A percentile compares a stretch with the other conserved stretches of the same genome.
phyloP scores from a whole-genome alignment of 2,329 filamentous ascomycete species.

The Balansia obtecta region DNA sequence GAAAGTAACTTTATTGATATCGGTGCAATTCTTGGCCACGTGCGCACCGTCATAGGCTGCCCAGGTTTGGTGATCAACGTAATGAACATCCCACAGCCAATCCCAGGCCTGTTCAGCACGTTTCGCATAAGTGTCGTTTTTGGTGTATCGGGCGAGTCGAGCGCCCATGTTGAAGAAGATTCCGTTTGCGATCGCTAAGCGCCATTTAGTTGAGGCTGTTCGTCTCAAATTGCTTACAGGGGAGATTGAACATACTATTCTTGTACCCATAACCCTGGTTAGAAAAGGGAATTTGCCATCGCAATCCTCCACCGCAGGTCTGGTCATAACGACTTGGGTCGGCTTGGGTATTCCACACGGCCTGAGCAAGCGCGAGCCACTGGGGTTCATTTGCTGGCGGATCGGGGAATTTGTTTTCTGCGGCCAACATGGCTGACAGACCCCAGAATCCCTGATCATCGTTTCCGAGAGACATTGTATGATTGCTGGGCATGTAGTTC shows the following conservation, averaged over 20 bases:
- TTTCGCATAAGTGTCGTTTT: conserved; percentile 50
- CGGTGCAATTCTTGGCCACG: conserved; percentile 44
- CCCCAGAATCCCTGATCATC: conserved; percentile 64
- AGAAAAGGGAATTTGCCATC: conserved; percentile 67
- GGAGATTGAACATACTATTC: conserved; percentile 32
- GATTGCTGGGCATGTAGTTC: conserved; percentile 49
- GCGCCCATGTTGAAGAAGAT: conserved; percentile 54
- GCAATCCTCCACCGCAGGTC: conserved; percentile 55
- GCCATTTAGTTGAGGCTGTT: background rate
- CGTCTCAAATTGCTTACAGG: background rate
- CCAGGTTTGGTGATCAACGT: conserved; percentile 47
- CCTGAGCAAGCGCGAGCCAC: conserved; percentile 55
- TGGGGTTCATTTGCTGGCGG: conserved; percentile 39
- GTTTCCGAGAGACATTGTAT: conserved; percentile 49
- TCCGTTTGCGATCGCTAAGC: conserved; percentile 44
- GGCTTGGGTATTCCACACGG: conserved; percentile 53
- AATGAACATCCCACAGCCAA: conserved; percentile 41
- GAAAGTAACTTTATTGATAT: conserved; percentile 50
- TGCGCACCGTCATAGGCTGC: conserved; percentile 54
- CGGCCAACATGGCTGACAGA: conserved; percentile 53
- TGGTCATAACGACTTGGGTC: conserved; percentile 48
- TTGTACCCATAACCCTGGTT: conserved; percentile 71
- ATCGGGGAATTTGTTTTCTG: conserved; percentile 51
- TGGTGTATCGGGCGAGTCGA: conserved; percentile 59
- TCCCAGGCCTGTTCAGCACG: conserved; percentile 51